Evolutionary conservation across 2,329 filamentous ascomycete genomes (phyloP), one percentile per base, ranked within the genome.

Genomic region (Cadophora luteo-olivacea): DNA sequence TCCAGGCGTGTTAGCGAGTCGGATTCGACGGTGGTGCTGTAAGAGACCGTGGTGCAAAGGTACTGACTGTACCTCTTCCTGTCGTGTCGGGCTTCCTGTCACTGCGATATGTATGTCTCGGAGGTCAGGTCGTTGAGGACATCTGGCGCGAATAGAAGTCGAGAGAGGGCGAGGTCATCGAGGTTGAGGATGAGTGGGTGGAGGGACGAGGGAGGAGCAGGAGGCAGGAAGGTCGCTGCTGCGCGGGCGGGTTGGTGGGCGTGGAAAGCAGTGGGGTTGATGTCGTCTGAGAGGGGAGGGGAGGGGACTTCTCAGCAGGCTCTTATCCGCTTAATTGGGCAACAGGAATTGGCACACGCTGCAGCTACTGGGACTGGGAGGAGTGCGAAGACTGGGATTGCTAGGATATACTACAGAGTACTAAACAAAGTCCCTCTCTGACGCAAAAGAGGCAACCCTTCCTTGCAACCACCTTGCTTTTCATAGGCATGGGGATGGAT

Each of bases 131-230:
- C 48, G 45, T 33, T 54, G 57, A 61, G 54, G 33, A 51, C 19
- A 66, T 54, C 64, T 66, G 64, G 64, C 64, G 64, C 64, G 57
- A 61, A 51, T 49, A 60, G 33, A 38, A 19, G 22, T 25, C 22
- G 41, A 52, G 33, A 41, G n/a, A 38, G 25, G 22, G 48, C 22
- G 41, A 52, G 33, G 36, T 19, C 4, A 22, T 24, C 22, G 51
- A 55, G 49, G 54, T 45, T 36, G 16, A 19, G 41, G 38, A 11
- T 49, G n/a, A 49, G 45, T 49, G 45, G 45, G 19, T 14, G 45
- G 45, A 49, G 45, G 41, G 41, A n/a, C n/a, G n/a, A n/a, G n/a
- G n/a, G n/a, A n/a, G 29, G 29, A 29, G 29, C 29, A 29, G 29
- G 41, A 45, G 12, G 41, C 41, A 45, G 41, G 41, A 38, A 11